These are phyloP conservation scores for Fusarium sp. DNA, from an alignment of 2,329 filamentous ascomycete genomes.

Conservation along the genomic window DNA sequence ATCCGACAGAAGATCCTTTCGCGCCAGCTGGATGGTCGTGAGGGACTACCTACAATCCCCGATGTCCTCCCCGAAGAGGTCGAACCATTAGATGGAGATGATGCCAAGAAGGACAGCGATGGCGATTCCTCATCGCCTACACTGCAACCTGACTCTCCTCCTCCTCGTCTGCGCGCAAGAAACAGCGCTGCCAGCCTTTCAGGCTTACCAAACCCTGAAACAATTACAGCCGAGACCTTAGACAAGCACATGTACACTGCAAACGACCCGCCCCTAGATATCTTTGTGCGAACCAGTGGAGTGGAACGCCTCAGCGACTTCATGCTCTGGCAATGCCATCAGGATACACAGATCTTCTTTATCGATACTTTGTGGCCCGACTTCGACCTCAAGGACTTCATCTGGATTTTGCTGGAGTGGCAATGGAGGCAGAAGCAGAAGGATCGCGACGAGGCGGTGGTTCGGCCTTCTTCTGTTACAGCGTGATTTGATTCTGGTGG, in stretches of 20 bases:
- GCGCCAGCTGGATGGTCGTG: slow-evolving; percentile 66
- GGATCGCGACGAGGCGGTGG: slow-evolving; percentile 62
- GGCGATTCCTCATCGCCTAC: slow-evolving; percentile 72
- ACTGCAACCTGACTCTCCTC: slow-evolving; percentile 65
- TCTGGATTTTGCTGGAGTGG: slow-evolving; percentile 95
- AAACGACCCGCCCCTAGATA: slow-evolving; percentile 85
- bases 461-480: slow-evolving; percentile 47
- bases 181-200: slow-evolving; percentile 51
- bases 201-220: slow-evolving; percentile 78
- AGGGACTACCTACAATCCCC: slow-evolving; percentile 61
- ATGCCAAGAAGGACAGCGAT: slow-evolving; percentile 57
- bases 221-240: slow-evolving; percentile 84
- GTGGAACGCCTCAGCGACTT: slow-evolving; percentile 95
- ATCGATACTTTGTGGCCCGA: slow-evolving; percentile 94
- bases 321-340: slow-evolving; percentile 98
- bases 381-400: slow-evolving; percentile 92
- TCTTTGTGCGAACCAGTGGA: slow-evolving; percentile 91
- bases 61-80: slow-evolving; percentile 59
- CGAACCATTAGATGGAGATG: slow-evolving; percentile 58
- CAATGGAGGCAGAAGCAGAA: slow-evolving; percentile 72
- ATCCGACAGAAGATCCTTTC: slow-evolving; percentile 88
- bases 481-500: slow-evolving; percentile 36
- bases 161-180: slow-evolving; percentile 52
- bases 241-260: slow-evolving; percentile 90
- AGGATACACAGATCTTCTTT: slow-evolving; percentile 93